Base-by-base conservation (phyloP, 169 alveolate species). In the Eimeria acervulina region DNA sequence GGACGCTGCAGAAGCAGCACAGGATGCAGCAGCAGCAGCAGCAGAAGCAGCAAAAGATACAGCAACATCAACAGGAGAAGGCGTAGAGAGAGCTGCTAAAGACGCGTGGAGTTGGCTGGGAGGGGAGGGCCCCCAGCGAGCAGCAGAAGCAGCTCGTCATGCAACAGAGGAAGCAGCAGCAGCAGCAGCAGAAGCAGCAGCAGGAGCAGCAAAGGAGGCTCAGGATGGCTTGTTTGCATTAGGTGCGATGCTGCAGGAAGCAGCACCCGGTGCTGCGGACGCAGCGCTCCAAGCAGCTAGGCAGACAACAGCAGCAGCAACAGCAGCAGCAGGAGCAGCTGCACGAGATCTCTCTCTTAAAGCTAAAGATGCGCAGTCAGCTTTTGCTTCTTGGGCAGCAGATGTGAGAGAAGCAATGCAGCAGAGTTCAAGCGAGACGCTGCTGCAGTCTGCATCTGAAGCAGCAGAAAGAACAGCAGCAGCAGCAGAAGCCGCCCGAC, bases 261-360 rank as follows among this genome's bases (percentile, higher is more conserved):
- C 21, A 13, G 72, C 70, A 31, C 90, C 90, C 13, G 90, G 15
- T 19, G 90, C 90, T 44, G 90, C 90, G n/a, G 90, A 81, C 21
- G 70, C 90, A 23, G 90, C 90, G 21, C 17, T 42, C 12, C n/a
- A 28, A 1, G 52, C 90, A 42, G 90, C 90, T 15, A 21, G 31
- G 44, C 28, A 42, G 61, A 61, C 90, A 40, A n/a, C 61, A 19
- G 38, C 94, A 21, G 85, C 85, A 1, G 90, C 90, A 10, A 26
- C 70, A 26, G 66, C 83, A 40, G 85, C 85, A 40, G 93, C 81
- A 26, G 80, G 93, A 15, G 93, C 81, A 44, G 93, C 93, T 8
- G 94, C 94, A 21, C 21, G 70, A 61, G 80, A 70, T 17, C 61
- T 88, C 15, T 61, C 94, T 2, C 28, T n/a, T n/a, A 38, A 33